phyloP scores from a whole-genome alignment of 2,329 filamentous ascomycete genomes.

The Alternaria viburni region DNA sequence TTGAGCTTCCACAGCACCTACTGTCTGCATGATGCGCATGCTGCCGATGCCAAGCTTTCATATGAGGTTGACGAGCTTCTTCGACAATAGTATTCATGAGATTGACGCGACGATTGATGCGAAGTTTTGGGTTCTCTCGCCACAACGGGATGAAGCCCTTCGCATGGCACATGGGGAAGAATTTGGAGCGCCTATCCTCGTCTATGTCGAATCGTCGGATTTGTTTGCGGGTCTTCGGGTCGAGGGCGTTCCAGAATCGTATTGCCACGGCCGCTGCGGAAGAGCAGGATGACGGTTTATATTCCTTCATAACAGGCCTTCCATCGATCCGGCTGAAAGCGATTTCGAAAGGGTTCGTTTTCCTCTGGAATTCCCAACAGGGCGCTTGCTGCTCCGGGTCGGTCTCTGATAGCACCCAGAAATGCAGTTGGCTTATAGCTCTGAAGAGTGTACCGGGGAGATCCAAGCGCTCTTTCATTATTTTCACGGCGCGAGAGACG shows the following conservation, averaged over 20 bases:
- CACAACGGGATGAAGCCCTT: not conserved
- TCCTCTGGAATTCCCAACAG: not conserved
- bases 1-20: not conserved
- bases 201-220: not conserved
- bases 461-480: not conserved
- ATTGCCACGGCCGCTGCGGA: not conserved
- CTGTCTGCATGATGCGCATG: not conserved
- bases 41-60: not conserved
- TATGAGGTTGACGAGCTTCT: not conserved
- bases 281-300: not conserved
- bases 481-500: not conserved
- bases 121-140: not conserved
- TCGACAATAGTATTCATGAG: not conserved
- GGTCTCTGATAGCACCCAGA: not conserved
- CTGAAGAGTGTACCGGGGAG: not conserved
- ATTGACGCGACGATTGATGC: not conserved
- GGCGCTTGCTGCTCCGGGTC: not conserved
- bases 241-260: not conserved
- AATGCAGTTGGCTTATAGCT: not conserved
- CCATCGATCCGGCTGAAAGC: not conserved
- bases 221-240: not conserved
- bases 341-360: not conserved
- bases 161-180: not conserved
- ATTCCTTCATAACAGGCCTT: not conserved
- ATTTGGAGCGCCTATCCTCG: not conserved